Conservation (phyloP, 108 stramenopile species). For the Pseudonitzschia pungens region DNA sequence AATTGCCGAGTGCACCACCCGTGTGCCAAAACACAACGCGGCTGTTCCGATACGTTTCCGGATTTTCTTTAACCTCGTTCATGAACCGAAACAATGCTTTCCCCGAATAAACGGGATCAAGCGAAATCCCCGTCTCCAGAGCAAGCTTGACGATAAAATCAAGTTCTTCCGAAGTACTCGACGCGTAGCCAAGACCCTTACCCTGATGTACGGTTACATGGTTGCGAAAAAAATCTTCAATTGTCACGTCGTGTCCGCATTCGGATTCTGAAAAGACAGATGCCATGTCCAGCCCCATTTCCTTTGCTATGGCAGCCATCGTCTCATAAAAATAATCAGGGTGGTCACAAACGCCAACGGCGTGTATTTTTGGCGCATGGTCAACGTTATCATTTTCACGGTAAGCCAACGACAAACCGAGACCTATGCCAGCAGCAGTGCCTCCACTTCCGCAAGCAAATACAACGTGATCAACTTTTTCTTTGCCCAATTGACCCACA, state of each 20-base stretch:
- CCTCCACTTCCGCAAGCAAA: constrained; percentile 92
- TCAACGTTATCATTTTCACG: constrained; percentile 11
- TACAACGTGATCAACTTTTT: constrained; percentile 77
- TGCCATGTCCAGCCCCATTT: constrained; percentile 58
- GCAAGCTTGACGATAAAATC: constrained; percentile 70
- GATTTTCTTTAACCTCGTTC: constrained; percentile 38
- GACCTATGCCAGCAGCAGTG: constrained; percentile 76
- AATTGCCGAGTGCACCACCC: constrained; percentile 83
- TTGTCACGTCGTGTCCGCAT: constrained; percentile 10
- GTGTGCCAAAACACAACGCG: constrained; percentile 91
- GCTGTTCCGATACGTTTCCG: constrained; percentile 42
- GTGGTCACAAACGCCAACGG: constrained; percentile 86
- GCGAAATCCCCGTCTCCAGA: constrained; percentile 72
- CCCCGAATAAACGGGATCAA: constrained; percentile 91
- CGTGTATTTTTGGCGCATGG: constrained; percentile 61
- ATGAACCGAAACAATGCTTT: constrained; percentile 85
- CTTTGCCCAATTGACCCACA: constrained; percentile 25
- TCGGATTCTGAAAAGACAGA: background rate
- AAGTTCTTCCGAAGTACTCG: constrained; percentile 73
- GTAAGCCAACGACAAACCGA: constrained; percentile 67
- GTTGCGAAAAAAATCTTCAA: constrained; percentile 56
- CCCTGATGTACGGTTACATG: constrained; percentile 69
- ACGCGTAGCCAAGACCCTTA: constrained; percentile 81
- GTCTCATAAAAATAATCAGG: constrained; percentile 85
- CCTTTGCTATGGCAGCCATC: constrained; percentile 62